phyloP scores from a whole-genome alignment of 2,329 filamentous ascomycete genomes.

The Alternaria alternata region DNA sequence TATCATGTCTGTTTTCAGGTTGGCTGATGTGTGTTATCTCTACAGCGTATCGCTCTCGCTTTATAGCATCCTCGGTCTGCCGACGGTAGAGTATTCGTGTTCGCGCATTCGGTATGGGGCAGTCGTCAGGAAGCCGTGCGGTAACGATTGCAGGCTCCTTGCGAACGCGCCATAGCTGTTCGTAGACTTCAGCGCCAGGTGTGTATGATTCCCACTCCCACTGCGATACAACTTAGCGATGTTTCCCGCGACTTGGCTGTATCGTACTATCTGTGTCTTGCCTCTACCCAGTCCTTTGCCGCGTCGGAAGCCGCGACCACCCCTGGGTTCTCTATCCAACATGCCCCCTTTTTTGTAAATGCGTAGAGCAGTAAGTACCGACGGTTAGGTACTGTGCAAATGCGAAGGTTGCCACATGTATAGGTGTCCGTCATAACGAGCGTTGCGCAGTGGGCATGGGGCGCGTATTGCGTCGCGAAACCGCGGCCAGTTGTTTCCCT shows the following conservation, averaged over 20 bases:
- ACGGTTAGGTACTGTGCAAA: not conserved
- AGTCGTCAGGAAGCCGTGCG: constrained; percentile 28
- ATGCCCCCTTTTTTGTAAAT: constrained; percentile 17
- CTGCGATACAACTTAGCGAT: constrained; percentile 22
- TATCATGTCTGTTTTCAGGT: constrained; percentile 1
- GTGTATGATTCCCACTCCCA: constrained; percentile 43
- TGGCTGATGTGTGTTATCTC: constrained; percentile 20
- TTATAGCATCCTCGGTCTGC: constrained; percentile 33
- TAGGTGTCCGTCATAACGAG: not conserved
- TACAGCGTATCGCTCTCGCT: constrained; percentile 39
- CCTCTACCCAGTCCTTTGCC: constrained; percentile 20
- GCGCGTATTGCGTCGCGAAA: not conserved
- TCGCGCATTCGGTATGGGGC: constrained; percentile 39
- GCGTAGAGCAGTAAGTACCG: not conserved
- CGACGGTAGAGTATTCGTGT: constrained; percentile 42
- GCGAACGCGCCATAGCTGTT: constrained; percentile 41
- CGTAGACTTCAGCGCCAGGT: constrained; percentile 39
- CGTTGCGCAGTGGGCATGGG: not conserved
- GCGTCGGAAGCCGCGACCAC: constrained; percentile 20
- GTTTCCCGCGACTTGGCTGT: not conserved
- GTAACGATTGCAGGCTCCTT: constrained; percentile 39
- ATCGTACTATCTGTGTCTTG: constrained; percentile 27
- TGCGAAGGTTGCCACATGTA: not conserved
- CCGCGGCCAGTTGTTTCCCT: not conserved
- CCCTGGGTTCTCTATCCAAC: constrained; percentile 32